These are phyloP conservation scores for Pterocarpus santalinus DNA, from an alignment of 306 rosid species.

Conservation along the genomic window DNA sequence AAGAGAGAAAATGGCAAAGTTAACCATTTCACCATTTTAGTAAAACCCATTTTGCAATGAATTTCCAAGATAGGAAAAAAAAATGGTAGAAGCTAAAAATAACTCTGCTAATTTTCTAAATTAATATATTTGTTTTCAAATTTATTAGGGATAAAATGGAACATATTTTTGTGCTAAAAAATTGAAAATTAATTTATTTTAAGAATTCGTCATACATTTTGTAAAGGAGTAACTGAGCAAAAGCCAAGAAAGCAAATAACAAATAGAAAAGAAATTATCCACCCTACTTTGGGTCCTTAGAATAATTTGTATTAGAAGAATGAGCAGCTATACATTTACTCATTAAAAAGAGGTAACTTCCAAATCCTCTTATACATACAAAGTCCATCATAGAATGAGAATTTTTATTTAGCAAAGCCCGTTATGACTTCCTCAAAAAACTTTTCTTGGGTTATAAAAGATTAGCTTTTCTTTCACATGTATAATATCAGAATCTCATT, in stretches of 20 bases:
- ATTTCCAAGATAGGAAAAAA: too few relatives aligned
- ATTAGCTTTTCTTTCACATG: constrained; percentile 36
- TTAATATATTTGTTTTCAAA: background rate
- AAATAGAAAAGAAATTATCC: constrained; percentile 63
- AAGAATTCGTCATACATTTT: constrained; percentile 52
- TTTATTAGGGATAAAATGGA: too few relatives aligned
- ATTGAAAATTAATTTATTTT: too few relatives aligned
- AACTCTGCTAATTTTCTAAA: background rate
- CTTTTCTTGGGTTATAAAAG: background rate
- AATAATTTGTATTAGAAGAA: constrained; percentile 46
- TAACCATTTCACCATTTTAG: too few relatives aligned
- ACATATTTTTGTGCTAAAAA: too few relatives aligned
- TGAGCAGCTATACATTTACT: constrained; percentile 49
- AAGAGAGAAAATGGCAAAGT: background rate
- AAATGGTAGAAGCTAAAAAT: too few relatives aligned
- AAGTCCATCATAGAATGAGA: constrained; percentile 32
- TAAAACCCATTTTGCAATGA: too few relatives aligned
- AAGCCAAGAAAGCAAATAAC: constrained; percentile 67
- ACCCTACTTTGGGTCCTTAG: constrained; percentile 56
- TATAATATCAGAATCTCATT: constrained; percentile 33
- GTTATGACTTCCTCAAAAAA: constrained; percentile 9
- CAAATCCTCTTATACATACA: constrained; percentile 58
- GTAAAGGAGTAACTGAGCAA: constrained; percentile 60
- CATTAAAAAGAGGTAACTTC: constrained; percentile 65
- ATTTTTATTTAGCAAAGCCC: background rate